Base-by-base conservation (phyloP, 306 rosid species). In the Prunus dulcis region DNA sequence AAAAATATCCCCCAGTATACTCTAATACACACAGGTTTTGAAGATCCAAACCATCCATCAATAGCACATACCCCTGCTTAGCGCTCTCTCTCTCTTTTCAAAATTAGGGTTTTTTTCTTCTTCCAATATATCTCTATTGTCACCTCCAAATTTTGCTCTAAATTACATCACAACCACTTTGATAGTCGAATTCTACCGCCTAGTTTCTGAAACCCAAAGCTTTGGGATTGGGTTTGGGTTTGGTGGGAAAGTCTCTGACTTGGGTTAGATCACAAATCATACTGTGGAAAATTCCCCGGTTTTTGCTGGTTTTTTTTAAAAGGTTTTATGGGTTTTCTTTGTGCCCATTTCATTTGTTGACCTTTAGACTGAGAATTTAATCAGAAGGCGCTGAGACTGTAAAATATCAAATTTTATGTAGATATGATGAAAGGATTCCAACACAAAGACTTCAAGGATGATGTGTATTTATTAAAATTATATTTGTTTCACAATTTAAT, bases 341-440 rank as follows among this genome's bases (percentile, higher is more conserved):
- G 18, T 34, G 83, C 58, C 57, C 45, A 38, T 77, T 65, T 76
- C 10, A 75, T 79, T 79, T 77, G 70, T 82, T 83, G 83, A 74
- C 82, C 70, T 87, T 86, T 72, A 11, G 85, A 58, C 23, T 60
- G 67, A 75, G 70, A 82, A 70, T n/a, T 80, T 77, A 82, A 86
- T 83, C 83, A 76, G 10, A n/a, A 64, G 18, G 73, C 12, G 64
- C 50, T 82, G 79, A 80, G 50, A 61, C 83, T 77, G 43, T 30
- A 63, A 57, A 71, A 45, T 73, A 65, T 51, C 47, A 75, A 76
- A 71, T 82, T 78, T 65, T 73, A 14, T 15, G 75, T 5, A 32
- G 38, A 32, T 32, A 32, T 32, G 38, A 32, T 32, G 7, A 32
- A 8, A 5, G 38, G 7, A 32, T 32, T 32, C 1, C 0, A 32